These are phyloP conservation scores for Xylaria venustula DNA, from an alignment of 495 filamentous ascomycete genomes.

Conservation along the genomic window DNA sequence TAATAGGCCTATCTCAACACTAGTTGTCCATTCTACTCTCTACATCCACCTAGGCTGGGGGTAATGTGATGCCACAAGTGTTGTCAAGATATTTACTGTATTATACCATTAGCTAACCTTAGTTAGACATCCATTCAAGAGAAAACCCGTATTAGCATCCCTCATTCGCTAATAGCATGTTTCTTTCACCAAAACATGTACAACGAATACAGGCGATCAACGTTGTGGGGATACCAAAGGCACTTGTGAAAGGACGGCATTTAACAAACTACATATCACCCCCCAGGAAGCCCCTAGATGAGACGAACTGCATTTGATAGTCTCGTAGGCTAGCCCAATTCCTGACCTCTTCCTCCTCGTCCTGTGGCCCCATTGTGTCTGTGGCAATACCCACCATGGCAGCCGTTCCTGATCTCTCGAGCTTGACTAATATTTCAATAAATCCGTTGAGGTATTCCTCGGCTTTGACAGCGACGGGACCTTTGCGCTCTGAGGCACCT, in stretches of 20 bases:
- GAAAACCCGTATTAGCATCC: too few relatives aligned
- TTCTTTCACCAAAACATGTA: too few relatives aligned
- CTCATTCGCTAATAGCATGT: too few relatives aligned
- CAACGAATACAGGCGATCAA: not conserved
- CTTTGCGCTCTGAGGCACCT: constrained; percentile 56
- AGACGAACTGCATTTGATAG: constrained; percentile 69
- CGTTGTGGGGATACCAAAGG: not conserved
- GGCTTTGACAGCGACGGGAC: constrained; percentile 52
- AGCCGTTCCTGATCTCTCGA: constrained; percentile 55
- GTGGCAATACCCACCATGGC: constrained; percentile 29
- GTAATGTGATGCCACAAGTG: too few relatives aligned
- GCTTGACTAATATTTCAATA: constrained; percentile 65
- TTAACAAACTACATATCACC: constrained; percentile 9
- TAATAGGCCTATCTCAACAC: too few relatives aligned
- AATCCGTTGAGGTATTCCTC: constrained; percentile 67
- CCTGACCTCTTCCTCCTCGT: constrained; percentile 70
- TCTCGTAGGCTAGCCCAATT: constrained; percentile 74
- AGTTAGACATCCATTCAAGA: too few relatives aligned
- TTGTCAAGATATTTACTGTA: too few relatives aligned
- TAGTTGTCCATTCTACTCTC: too few relatives aligned
- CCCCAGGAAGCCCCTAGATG: constrained; percentile 54
- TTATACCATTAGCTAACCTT: too few relatives aligned
- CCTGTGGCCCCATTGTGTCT: constrained; percentile 41
- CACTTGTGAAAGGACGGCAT: not conserved
- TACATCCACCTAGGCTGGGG: too few relatives aligned